Base-by-base conservation (phyloP, 306 rosid species). In the Malus fusca region DNA sequence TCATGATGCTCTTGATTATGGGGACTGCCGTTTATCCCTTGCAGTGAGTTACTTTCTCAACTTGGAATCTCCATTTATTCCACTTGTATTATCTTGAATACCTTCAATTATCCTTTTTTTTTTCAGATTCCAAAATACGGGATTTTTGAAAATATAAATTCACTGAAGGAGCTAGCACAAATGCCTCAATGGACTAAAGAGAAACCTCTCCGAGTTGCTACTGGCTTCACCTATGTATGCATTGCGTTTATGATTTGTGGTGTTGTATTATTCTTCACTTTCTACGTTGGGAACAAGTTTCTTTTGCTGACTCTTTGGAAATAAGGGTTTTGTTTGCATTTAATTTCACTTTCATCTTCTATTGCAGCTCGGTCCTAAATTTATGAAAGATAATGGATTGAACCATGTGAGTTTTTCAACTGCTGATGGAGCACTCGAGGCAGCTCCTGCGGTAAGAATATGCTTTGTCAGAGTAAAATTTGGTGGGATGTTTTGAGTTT, bases 351-450 rank as follows among this genome's bases (percentile, higher is more conserved):
- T 30, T 73, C 71, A 52, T 15, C 30, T 59, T 66, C 81, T 67
- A 66, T 42, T 77, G 75, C 92, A 95, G 99, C 79, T 95, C 74
- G 99, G 99, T 68, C 97, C 96, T 69, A 95, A 92, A 72, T 95
- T 92, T 78, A 85, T 92, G 87, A 82, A 79, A 80, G 99, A 92
- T 60, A 90, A 86, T 75, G 97, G 96, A 64, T 75, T 92, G 71
- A 85, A 89, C 78, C 84, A 95, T n/a, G 96, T 92, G 71, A 74
- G 68, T 11, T 95, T 95, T 85, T 95, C 98, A 37, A 86, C 98
- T 25, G 97, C 97, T 26, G 98, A 95, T 60, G 99, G 99, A 70
- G 99, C 97, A 70, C 81, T 95, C 67, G 99, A 95, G 89, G 98
- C 98, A 75, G 96, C 99, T 74, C 97, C 99, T 58, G 97, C 97